Conservation (phyloP, 805 yeast genomes). For the Teunomyces gatunensis region DNA sequence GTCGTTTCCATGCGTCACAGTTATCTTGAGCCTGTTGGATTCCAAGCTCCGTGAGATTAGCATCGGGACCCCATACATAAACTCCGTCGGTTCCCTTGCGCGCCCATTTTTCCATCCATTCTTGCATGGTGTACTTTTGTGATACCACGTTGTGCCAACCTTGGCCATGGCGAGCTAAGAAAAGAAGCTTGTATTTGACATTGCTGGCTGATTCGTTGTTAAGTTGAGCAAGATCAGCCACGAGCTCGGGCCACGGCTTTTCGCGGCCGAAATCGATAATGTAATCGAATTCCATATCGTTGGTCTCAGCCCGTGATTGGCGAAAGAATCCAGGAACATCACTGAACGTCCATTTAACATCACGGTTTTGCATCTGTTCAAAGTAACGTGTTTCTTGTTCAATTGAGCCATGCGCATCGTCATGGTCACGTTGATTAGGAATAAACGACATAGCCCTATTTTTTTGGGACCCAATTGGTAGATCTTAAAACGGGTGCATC, state of each 20-base stretch:
- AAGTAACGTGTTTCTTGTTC: slow-evolving; percentile 19
- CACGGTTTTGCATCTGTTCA: slow-evolving; percentile 4
- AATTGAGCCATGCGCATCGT: slow-evolving; percentile 31
- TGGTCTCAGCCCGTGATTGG: slow-evolving; percentile 19
- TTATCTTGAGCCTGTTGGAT: slow-evolving; percentile 24
- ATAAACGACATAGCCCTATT: slow-evolving; percentile 13
- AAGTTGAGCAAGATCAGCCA: slow-evolving; percentile 11
- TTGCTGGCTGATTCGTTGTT: slow-evolving; percentile 10
- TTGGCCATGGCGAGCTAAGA: slow-evolving; percentile 27
- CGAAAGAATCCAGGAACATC: slow-evolving; percentile 23
- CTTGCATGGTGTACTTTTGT: slow-evolving; percentile 19
- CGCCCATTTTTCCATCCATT: slow-evolving; percentile 23
- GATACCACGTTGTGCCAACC: slow-evolving; percentile 25
- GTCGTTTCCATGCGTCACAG: slow-evolving; percentile 17
- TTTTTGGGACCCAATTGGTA: too few relatives aligned
- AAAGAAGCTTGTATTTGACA: slow-evolving; percentile 19
- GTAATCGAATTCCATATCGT: slow-evolving; percentile 22
- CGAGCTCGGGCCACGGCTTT: slow-evolving; percentile 17
- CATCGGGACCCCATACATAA: slow-evolving; percentile 24
- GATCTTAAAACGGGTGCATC: not conserved
- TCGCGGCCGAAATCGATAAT: slow-evolving; percentile 18
- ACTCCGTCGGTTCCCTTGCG: slow-evolving; percentile 24
- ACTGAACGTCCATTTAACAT: slow-evolving; percentile 18
- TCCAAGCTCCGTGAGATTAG: slow-evolving; percentile 23
- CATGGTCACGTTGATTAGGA: slow-evolving; percentile 28